Percentiles rank a stretch among this genome's conserved stretches.
These are phyloP conservation scores for Pichia sp. DNA, from an alignment of 1,139 yeast genomes.

Conservation along the genomic window DNA sequence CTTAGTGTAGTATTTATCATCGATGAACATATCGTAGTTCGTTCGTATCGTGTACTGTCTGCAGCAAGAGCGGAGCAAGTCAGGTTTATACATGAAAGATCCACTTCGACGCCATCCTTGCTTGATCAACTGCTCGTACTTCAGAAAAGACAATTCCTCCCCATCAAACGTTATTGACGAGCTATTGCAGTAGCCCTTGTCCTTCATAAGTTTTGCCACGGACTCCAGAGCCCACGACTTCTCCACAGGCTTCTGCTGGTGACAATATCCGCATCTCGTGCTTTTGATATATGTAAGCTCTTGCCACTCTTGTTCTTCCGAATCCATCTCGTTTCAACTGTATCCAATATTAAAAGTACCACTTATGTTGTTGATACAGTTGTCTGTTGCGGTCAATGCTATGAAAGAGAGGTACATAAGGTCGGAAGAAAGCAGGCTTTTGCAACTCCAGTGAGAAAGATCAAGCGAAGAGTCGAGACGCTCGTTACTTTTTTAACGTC, in stretches of 20 bases:
- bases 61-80: slow-evolving; percentile 70
- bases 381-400: too few relatives aligned
- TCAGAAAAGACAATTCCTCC: slow-evolving; percentile 43
- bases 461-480: too few relatives aligned
- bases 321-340: not conserved
- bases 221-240: slow-evolving; percentile 38
- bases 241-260: slow-evolving; percentile 39
- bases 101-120: slow-evolving; percentile 82
- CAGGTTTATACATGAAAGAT: slow-evolving; percentile 65
- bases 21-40: slow-evolving; percentile 35
- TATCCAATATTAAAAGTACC: not conserved
- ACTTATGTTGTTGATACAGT: too few relatives aligned
- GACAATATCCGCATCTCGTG: slow-evolving; percentile 61
- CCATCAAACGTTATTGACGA: slow-evolving; percentile 48
- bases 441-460: too few relatives aligned
- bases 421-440: too few relatives aligned
- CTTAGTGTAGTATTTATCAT: slow-evolving; percentile 41
- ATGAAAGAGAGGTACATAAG: too few relatives aligned
- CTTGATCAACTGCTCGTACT: slow-evolving; percentile 63
- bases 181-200: slow-evolving; percentile 28
- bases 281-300: slow-evolving; percentile 31
- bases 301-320: slow-evolving; percentile 1
- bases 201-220: slow-evolving; percentile 17
- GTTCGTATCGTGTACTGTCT: slow-evolving; percentile 79
- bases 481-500: too few relatives aligned